phyloP scores from a whole-genome alignment of 495 filamentous ascomycete genomes.

The Apodospora peruviana region DNA sequence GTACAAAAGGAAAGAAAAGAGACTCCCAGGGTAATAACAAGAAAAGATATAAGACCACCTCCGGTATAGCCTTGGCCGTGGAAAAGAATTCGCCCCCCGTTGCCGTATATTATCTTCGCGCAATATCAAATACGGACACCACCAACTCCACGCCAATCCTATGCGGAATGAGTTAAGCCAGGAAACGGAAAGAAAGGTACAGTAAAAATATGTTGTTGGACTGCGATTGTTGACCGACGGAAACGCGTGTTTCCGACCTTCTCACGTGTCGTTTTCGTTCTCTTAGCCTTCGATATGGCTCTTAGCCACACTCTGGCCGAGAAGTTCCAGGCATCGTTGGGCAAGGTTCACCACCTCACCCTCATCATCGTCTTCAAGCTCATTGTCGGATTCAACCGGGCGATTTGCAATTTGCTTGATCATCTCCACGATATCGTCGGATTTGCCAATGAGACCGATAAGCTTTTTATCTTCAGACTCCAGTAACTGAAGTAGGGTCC shows the following conservation, averaged over 20 bases:
- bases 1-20: no score
- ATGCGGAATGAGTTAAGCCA: slow-evolving; percentile 29
- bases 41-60: no score
- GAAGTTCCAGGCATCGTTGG: slow-evolving; percentile 77
- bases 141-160: slow-evolving; percentile 32
- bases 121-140: slow-evolving; percentile 28
- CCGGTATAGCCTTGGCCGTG: no score
- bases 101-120: slow-evolving; percentile 25
- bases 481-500: slow-evolving; percentile 91
- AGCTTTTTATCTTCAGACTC: slow-evolving; percentile 88
- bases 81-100: no score
- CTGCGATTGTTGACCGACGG: no score
- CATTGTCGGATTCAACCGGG: slow-evolving; percentile 84
- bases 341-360: slow-evolving; percentile 91
- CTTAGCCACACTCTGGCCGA: slow-evolving; percentile 56
- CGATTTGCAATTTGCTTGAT: slow-evolving; percentile 86
- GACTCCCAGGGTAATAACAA: no score
- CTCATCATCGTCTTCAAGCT: slow-evolving; percentile 79
- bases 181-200: slow-evolving; percentile 12
- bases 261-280: no score
- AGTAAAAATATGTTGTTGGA: no score
- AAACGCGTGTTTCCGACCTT: no score
- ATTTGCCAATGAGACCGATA: slow-evolving; percentile 76
- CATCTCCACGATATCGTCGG: slow-evolving; percentile 83
- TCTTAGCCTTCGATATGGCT: slow-evolving; percentile 51